Evolutionary conservation across 345 rosid genomes (phyloP), one percentile per base, ranked within the genome.

Genomic region (Hypericum androsaemum): DNA sequence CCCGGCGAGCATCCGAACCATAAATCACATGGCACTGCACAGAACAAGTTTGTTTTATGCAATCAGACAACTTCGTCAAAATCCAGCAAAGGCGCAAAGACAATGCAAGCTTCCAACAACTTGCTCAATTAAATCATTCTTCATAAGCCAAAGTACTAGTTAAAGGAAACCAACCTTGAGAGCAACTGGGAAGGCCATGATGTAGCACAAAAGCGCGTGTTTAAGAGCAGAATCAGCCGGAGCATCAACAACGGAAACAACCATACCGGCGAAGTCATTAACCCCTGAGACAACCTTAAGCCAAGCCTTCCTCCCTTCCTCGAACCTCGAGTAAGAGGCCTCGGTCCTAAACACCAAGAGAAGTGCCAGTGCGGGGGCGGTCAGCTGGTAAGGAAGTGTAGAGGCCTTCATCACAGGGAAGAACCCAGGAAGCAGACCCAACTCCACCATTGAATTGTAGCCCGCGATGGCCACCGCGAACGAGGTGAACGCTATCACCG

Each of bases 251-350:
- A 71, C 70, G 47, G 80, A 64, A 62, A 87, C 66, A 8, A 87
- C 71, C 58, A 67, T 82, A 40, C 84, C 63, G 7, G 88, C 89
- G 43, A 90, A 75, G 71, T 87, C 98, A 76, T 79, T 73, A 4
- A 81, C 64, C 54, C 80, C 84, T 1, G 80, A 74, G 14, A 90
- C 60, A 32, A 90, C 69, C 77, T 82, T 79, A 57, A 77, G 84
- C 98, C 95, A 90, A 12, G 92, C 84, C 52, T 78, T 79, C 51
- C 75, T 78, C 41, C 98, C 98, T 60, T 82, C 79, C 64, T 76
- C 92, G 50, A 64, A 87, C 74, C 98, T 76, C 4, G 98, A 87
- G 70, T 87, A 90, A 10, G 98, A 87, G 15, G 98, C 96, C 77
- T 90, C 98, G 0, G 94, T 90, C 57, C 98, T 70, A 43, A 90